Percentiles rank a stretch among this genome's conserved stretches.
These are phyloP conservation scores for Starmerella sirachaensis DNA, from an alignment of 805 yeast species.

Conservation along the genomic window DNA sequence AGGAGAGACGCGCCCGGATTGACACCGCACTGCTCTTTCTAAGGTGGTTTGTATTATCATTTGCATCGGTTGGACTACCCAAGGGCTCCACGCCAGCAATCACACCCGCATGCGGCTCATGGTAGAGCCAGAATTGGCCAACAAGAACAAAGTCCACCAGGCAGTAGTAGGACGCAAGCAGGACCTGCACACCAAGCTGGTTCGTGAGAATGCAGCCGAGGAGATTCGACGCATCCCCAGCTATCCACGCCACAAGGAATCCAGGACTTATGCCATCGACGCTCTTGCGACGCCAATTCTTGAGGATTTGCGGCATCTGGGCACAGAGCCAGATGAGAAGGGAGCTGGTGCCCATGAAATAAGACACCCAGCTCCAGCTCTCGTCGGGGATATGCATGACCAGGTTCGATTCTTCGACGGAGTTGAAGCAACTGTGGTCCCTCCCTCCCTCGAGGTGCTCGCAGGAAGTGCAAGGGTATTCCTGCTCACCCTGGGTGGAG, in stretches of 20 bases:
- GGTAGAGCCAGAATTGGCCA: constrained; percentile 61
- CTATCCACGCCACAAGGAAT: constrained; percentile 51
- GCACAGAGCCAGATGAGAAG: constrained; percentile 59
- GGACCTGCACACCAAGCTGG: constrained; percentile 70
- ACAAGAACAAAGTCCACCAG: constrained; percentile 56
- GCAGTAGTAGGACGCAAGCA: constrained; percentile 62
- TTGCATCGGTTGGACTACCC: background rate
- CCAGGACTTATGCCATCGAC: constrained; percentile 57
- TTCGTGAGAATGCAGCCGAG: constrained; percentile 62
- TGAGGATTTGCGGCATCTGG: constrained; percentile 56
- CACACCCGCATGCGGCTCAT: background rate
- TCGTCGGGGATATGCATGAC: constrained; percentile 7
- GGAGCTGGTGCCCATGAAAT: constrained; percentile 30
- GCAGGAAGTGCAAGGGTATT: too few relatives aligned
- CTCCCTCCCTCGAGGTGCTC: too few relatives aligned
- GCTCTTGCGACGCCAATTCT: constrained; percentile 45
- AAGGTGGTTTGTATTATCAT: constrained; percentile 11
- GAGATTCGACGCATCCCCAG: constrained; percentile 50
- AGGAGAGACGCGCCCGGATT: constrained; percentile 7
- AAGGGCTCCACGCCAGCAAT: too few relatives aligned
- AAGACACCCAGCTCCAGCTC: constrained; percentile 16
- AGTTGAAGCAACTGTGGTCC: too few relatives aligned
- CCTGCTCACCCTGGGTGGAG: too few relatives aligned
- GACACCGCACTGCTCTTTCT: background rate
- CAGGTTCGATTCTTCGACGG: too few relatives aligned